Percentiles rank a stretch among this genome's conserved stretches.
phyloP scores from a whole-genome alignment of 139 green algal species.

The Astrephomene gubernaculifera region DNA sequence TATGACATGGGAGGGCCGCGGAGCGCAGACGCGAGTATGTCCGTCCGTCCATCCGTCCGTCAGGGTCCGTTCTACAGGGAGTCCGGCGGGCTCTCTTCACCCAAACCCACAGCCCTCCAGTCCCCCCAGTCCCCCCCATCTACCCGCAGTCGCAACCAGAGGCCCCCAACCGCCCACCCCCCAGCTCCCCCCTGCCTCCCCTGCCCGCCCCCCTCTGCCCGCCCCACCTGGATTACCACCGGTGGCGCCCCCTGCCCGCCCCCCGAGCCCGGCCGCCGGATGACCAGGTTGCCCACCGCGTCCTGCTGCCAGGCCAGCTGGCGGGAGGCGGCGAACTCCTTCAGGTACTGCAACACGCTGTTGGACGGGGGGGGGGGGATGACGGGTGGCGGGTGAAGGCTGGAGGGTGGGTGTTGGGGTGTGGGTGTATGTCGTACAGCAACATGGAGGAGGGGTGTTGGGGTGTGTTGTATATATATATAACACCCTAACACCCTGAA shows the following conservation, averaged over 20 bases:
- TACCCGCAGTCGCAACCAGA: no score
- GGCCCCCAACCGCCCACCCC: no score
- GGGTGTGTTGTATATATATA: background rate
- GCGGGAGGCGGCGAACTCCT: conserved; percentile 70
- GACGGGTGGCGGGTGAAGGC: no score
- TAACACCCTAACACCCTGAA: background rate
- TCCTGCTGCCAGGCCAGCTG: conserved; percentile 72
- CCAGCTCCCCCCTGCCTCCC: background rate
- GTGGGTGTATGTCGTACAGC: background rate
- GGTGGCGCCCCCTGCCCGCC: conserved; percentile 70
- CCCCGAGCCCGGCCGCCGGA: conserved; percentile 36
- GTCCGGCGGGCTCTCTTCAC: no score
- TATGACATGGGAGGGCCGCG: no score
- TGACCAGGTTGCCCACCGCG: conserved; percentile 75
- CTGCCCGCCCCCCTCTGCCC: background rate
- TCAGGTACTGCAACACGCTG: conserved; percentile 76
- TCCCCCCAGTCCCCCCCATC: no score
- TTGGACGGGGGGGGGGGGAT: conserved; percentile 14
- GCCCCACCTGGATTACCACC: conserved; percentile 74
- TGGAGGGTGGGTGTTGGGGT: background rate
- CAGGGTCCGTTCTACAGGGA: no score
- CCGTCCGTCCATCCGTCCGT: no score
- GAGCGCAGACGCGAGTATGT: no score
- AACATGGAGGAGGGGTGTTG: background rate
- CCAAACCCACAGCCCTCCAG: no score